A percentile compares a stretch with the other conserved stretches of the same genome.
Conservation (phyloP, 148 eudicot genomes). For the Arbutus unedo region DNA sequence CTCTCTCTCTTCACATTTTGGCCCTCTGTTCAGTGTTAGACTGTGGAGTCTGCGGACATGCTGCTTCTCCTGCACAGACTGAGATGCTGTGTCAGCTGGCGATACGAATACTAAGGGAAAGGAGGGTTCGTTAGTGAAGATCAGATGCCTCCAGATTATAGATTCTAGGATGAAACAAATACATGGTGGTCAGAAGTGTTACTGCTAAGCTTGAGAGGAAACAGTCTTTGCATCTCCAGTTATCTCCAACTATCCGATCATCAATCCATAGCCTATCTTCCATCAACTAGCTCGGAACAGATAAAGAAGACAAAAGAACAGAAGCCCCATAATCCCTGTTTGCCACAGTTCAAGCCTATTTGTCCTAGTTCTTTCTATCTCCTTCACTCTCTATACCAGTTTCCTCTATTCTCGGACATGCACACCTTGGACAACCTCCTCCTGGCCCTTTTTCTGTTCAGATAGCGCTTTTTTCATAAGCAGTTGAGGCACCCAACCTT, state of each 20-base stretch:
- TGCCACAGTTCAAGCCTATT: not conserved
- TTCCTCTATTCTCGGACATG: not conserved
- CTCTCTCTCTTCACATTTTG: not conserved
- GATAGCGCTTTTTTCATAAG: too few species aligned
- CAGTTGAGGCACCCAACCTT: too few species aligned
- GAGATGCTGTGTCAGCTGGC: slow-evolving; percentile 25
- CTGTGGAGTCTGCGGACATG: slow-evolving; percentile 17
- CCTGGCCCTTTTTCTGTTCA: too few species aligned
- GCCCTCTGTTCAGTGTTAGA: not conserved
- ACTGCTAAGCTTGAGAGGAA: slow-evolving; percentile 59
- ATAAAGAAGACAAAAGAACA: slow-evolving; percentile 38
- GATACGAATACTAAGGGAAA: slow-evolving; percentile 31
- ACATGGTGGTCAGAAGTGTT: slow-evolving; percentile 50
- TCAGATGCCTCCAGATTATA: slow-evolving; percentile 2
- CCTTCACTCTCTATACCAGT: not conserved
- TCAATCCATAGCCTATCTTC: slow-evolving; percentile 63
- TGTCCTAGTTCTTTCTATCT: not conserved
- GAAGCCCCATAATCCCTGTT: not conserved
- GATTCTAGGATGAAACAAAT: not conserved
- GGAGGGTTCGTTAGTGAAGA: slow-evolving; percentile 19
- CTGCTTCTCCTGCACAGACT: slow-evolving; percentile 28
- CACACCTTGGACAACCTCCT: not conserved
- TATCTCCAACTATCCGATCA: slow-evolving; percentile 71
- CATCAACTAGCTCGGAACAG: slow-evolving; percentile 28
- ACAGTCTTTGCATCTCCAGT: slow-evolving; percentile 74